Percentiles rank a stretch among this genome's conserved stretches.
Conservation (phyloP, 164 flowering plant species). For the Macadamia integrifolia region DNA sequence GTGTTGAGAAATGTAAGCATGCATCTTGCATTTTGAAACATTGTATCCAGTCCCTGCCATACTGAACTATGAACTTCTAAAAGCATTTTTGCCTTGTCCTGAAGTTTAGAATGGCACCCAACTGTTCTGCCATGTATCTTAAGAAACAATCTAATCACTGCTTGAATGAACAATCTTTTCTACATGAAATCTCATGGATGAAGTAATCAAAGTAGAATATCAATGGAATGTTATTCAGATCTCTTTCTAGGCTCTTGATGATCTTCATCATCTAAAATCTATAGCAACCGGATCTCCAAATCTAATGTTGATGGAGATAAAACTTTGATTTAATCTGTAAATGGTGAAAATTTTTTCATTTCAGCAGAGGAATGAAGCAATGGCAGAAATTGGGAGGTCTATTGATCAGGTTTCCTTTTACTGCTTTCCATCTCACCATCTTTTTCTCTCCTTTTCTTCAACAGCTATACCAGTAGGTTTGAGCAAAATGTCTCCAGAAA, state of each 20-base stretch:
- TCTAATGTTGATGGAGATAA: conserved; percentile 84
- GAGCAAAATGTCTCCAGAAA: conserved; percentile 77
- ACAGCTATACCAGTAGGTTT: conserved; percentile 37
- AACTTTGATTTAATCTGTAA: conserved; percentile 77
- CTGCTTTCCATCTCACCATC: conserved; percentile 16
- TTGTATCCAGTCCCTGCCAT: conserved; percentile 74
- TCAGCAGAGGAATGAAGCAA: conserved; percentile 59
- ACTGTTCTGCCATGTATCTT: conserved; percentile 96
- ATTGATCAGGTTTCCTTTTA: conserved; percentile 26
- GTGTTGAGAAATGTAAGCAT: conserved; percentile 83
- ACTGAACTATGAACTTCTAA: conserved; percentile 59
- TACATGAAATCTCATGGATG: conserved; percentile 59
- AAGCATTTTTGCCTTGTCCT: conserved; percentile 65
- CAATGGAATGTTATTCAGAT: conserved; percentile 57
- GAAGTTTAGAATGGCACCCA: conserved; percentile 46
- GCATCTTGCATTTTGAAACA: conserved; percentile 84
- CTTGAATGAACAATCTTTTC: conserved; percentile 87
- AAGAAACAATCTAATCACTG: conserved; percentile 68
- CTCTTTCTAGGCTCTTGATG: conserved; percentile 47
- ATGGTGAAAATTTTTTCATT: conserved; percentile 48
- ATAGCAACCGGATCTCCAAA: conserved; percentile 91
- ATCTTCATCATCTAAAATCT: conserved; percentile 74
- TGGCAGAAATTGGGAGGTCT: conserved; percentile 49
- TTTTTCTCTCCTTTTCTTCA: conserved; percentile 25
- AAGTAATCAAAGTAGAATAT: conserved; percentile 76